Evolutionary conservation across 108 stramenopile species (phyloP), one percentile per base, ranked within the genome.

Genomic region (Cyclotella kingstonii): DNA sequence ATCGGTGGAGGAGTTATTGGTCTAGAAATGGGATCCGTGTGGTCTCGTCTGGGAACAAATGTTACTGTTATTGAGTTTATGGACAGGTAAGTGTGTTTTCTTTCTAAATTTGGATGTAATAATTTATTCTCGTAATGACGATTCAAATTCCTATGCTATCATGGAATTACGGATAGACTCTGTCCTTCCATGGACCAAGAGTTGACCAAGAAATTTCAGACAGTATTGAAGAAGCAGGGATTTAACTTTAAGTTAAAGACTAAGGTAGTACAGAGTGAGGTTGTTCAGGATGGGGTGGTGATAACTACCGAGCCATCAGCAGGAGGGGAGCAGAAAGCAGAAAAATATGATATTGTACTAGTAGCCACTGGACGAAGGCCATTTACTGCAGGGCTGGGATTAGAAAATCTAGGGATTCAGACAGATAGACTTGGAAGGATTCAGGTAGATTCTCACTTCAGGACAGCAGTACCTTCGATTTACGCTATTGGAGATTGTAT

Each of bases 21-120:
- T 46, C 76, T 99, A 43, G 99, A 99, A 79, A 99, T 99, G 99
- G 99, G 97, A 60, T 95, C 94, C 33, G 99, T 99, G 2, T 99
- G 99, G 99, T 66, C 76, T 60, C 90, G 98, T 54, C 83, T 99
- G 15, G 97, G 98, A 41, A 73, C 96, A 15, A 72, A 99, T 63
- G 97, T 99, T 0, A 97, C 96, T 14, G 97, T 98, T 6, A 89
- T 99, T 68, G 99, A 99, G 84, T 99, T 95, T 65, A 82, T 99
- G 86, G 99, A n/a, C n/a, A n/a, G n/a, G n/a, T n/a, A n/a, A n/a
- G n/a, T n/a, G n/a, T n/a, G n/a, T n/a, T n/a, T n/a, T n/a, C n/a
- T n/a, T n/a, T n/a, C n/a, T n/a, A n/a, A n/a, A n/a, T n/a, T n/a
- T n/a, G n/a, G n/a, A n/a, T n/a, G n/a, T n/a, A n/a, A n/a, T n/a